phyloP scores from a whole-genome alignment of 1,139 yeast species.

The Debaryomycetaceae sp. region DNA sequence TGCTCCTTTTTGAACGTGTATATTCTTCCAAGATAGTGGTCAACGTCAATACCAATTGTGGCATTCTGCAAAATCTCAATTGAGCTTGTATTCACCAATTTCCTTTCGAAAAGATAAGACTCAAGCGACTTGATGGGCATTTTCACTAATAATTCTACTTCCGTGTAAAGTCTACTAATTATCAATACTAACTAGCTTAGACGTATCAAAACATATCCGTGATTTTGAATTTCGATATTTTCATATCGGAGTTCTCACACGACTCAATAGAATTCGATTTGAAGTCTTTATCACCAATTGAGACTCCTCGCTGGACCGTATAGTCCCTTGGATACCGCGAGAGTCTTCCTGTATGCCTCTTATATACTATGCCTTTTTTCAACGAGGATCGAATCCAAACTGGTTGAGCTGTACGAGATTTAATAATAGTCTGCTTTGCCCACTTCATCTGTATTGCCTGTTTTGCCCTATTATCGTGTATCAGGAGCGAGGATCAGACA shows the following conservation, averaged over 20 bases:
- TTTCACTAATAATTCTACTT: background rate
- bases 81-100: conserved; percentile 59
- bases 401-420: too few relatives aligned
- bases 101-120: conserved; percentile 65
- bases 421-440: too few relatives aligned
- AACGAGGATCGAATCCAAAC: too few relatives aligned
- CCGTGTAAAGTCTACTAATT: background rate
- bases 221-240: background rate
- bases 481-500: too few relatives aligned
- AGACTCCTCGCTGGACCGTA: too few relatives aligned
- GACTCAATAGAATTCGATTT: background rate
- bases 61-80: conserved; percentile 66
- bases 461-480: too few relatives aligned
- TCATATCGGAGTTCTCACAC: background rate
- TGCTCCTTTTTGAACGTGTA: conserved; percentile 67
- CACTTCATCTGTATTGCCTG: too few relatives aligned
- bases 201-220: background rate
- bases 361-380: too few relatives aligned
- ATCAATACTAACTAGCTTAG: background rate
- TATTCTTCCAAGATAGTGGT: conserved; percentile 66
- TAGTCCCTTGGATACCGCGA: too few relatives aligned
- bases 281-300: too few relatives aligned
- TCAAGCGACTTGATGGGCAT: conserved; percentile 70
- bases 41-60: conserved; percentile 81
- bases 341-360: too few relatives aligned